These are phyloP conservation scores for Pythium biforme DNA, from an alignment of 352 stramenopile species.

Conservation along the genomic window DNA sequence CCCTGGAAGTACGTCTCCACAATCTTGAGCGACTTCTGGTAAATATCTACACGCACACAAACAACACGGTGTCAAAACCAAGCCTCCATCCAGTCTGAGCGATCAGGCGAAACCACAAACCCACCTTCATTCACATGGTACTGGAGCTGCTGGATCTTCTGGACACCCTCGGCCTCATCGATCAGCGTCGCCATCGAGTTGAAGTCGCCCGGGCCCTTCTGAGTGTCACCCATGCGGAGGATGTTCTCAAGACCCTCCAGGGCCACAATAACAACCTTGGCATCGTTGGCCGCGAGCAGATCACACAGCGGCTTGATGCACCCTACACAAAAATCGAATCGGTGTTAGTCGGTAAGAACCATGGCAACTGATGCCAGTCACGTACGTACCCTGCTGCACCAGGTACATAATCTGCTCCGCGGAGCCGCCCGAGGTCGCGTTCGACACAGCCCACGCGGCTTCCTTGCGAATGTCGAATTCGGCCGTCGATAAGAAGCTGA, in stretches of 20 bases:
- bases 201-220: slow-evolving; percentile 67
- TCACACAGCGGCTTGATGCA: slow-evolving; percentile 98
- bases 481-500: slow-evolving; percentile 94
- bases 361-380: background rate
- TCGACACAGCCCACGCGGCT: slow-evolving; percentile 98
- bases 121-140: slow-evolving; percentile 96
- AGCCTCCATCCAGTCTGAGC: slow-evolving; percentile 28
- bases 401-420: slow-evolving; percentile 96
- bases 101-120: background rate
- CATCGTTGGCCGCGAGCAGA: slow-evolving; percentile 94
- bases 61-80: slow-evolving; percentile 5
- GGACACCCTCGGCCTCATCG: slow-evolving; percentile 95
- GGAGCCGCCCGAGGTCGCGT: slow-evolving; percentile 95
- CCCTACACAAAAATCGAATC: slow-evolving; percentile 31
- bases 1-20: slow-evolving; percentile 98
- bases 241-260: slow-evolving; percentile 99
- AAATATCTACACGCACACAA: slow-evolving; percentile 60
- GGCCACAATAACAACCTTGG: slow-evolving; percentile 98
- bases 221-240: slow-evolving; percentile 87
- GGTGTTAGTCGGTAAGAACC: background rate
- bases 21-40: slow-evolving; percentile 95
- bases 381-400: slow-evolving; percentile 86
- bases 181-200: slow-evolving; percentile 96
- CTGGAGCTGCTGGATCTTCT: slow-evolving; percentile 98
- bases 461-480: slow-evolving; percentile 99